phyloP scores from a whole-genome alignment of 1,284 basidiomycete genomes.

The Inonotus hispidus region DNA sequence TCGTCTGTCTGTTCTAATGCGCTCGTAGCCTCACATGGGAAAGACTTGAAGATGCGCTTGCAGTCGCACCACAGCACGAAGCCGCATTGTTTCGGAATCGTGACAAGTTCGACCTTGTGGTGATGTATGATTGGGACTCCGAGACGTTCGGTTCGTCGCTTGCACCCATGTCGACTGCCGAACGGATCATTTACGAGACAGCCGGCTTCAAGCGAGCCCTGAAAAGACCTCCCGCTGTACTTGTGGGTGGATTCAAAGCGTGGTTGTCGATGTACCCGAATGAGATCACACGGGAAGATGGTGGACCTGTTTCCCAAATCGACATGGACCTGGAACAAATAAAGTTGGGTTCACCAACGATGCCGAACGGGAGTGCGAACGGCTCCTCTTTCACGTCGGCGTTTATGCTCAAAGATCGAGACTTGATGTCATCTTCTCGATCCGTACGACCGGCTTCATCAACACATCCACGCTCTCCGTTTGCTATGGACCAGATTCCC shows the following conservation, averaged over 20 bases:
- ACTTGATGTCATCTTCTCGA: background rate
- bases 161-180: constrained; percentile 55
- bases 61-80: constrained; percentile 68
- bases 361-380: background rate
- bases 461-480: constrained; percentile 3
- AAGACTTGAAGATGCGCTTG: constrained; percentile 73
- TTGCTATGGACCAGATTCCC: constrained; percentile 17
- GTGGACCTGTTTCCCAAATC: constrained; percentile 19
- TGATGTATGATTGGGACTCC: constrained; percentile 79
- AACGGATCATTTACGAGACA: constrained; percentile 65
- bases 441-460: constrained; percentile 10
- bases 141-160: constrained; percentile 44
- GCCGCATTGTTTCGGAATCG: constrained; percentile 71
- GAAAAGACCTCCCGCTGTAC: constrained; percentile 74
- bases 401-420: background rate
- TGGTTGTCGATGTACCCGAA: constrained; percentile 69
- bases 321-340: constrained; percentile 8
- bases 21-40: constrained; percentile 54
- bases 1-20: constrained; percentile 3
- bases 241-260: constrained; percentile 81
- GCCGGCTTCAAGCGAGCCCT: constrained; percentile 65
- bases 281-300: constrained; percentile 36
- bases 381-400: constrained; percentile 2
- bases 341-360: background rate
- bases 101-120: constrained; percentile 86